Conservation (phyloP, 495 filamentous ascomycete genomes). For the Tuber aestivum region DNA sequence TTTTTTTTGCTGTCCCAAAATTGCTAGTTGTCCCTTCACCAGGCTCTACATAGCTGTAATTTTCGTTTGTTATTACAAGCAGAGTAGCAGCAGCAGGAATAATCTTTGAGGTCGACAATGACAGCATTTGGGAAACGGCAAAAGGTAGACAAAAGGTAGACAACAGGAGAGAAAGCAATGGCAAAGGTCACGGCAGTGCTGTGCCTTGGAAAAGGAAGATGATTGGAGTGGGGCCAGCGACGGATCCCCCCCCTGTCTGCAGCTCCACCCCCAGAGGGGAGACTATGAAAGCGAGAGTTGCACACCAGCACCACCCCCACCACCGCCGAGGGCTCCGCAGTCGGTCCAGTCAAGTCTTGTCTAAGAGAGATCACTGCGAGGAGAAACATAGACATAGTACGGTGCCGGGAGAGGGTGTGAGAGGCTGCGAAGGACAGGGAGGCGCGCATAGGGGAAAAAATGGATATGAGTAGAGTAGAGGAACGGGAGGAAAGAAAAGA, state of each 20-base stretch:
- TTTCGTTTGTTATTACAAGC: slow-evolving; percentile 19
- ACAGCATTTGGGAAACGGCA: slow-evolving; percentile 22
- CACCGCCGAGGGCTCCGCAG: slow-evolving; percentile 34
- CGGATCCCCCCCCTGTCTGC: slow-evolving; percentile 21
- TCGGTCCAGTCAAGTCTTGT: slow-evolving; percentile 33
- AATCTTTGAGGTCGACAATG: slow-evolving; percentile 21
- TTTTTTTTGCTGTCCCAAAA: slow-evolving; percentile 17
- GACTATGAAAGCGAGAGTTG: slow-evolving; percentile 1
- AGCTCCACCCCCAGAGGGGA: slow-evolving; percentile 19
- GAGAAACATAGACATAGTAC: slow-evolving; percentile 3
- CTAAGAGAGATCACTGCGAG: slow-evolving; percentile 29
- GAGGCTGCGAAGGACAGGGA: background rate
- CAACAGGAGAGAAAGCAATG: slow-evolving; percentile 18
- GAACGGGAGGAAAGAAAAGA: slow-evolving; percentile 7
- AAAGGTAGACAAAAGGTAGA: slow-evolving; percentile 19
- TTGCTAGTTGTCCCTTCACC: slow-evolving; percentile 10
- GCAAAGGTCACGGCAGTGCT: slow-evolving; percentile 32
- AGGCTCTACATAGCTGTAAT: background rate
- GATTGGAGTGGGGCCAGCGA: slow-evolving; percentile 31
- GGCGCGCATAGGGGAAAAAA: background rate
- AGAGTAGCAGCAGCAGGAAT: slow-evolving; percentile 26
- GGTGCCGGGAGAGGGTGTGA: background rate
- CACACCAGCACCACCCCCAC: slow-evolving; percentile 17
- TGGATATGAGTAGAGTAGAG: slow-evolving; percentile 10
- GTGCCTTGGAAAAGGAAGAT: slow-evolving; percentile 32